Percentiles rank a stretch among this genome's conserved stretches.
Conservation (phyloP, 148 eudicot species). For the Rhododendron williamsianum region DNA sequence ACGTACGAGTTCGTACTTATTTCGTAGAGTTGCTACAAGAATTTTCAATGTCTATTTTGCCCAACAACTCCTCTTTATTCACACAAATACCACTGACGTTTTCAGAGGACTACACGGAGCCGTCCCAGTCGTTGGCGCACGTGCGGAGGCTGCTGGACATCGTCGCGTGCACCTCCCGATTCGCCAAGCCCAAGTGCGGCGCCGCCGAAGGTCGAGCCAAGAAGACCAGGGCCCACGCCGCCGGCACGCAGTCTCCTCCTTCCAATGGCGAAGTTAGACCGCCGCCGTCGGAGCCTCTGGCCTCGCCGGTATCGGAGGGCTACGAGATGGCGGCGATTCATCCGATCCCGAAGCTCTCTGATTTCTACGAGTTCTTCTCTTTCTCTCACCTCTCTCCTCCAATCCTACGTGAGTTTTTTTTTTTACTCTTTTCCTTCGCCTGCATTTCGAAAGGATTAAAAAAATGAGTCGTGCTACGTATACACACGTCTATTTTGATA, state of each 20-base stretch:
- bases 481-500: too few species aligned
- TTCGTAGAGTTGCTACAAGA: neutral
- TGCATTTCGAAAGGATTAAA: neutral
- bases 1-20: neutral
- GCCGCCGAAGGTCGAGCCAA: conserved; percentile 28
- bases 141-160: conserved; percentile 83
- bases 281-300: conserved; percentile 23
- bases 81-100: conserved; percentile 21
- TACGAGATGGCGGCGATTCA: conserved; percentile 94
- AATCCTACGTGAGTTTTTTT: conserved; percentile 43
- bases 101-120: conserved; percentile 70
- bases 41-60: neutral
- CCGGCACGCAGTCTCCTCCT: conserved; percentile 18
- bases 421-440: neutral
- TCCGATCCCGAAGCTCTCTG: conserved; percentile 80
- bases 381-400: conserved; percentile 83
- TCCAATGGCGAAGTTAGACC: conserved; percentile 19
- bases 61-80: conserved; percentile 2
- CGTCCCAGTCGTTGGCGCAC: conserved; percentile 59
- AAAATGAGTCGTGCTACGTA: too few species aligned
- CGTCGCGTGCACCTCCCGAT: conserved; percentile 79
- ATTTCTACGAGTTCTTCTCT: conserved; percentile 87
- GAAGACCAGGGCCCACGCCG: conserved; percentile 32
- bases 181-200: conserved; percentile 53
- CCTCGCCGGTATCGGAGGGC: conserved; percentile 37